Conservation (phyloP, 106 monocot genomes). For the Allium fistulosum region DNA sequence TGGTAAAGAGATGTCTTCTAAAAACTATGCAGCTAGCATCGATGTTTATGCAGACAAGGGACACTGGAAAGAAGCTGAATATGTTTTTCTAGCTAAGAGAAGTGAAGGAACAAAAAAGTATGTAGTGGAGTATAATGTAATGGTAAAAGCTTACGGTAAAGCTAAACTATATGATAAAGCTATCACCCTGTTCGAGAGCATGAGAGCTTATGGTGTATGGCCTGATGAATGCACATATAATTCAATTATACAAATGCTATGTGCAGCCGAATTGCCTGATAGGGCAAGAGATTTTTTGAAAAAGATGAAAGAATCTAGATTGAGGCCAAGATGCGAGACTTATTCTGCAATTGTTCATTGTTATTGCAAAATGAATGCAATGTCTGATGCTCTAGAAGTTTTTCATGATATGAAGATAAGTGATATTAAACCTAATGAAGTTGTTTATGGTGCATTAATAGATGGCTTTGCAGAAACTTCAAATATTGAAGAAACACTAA, state of each 20-base stretch:
- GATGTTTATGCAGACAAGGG: constrained; percentile 80
- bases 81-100: constrained; percentile 35
- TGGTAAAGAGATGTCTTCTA: constrained; percentile 39
- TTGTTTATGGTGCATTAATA: constrained; percentile 63
- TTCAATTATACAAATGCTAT: constrained; percentile 77
- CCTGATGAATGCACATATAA: constrained; percentile 87
- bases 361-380: constrained; percentile 18
- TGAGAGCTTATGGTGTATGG: constrained; percentile 48
- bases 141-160: constrained; percentile 83
- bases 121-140: constrained; percentile 66
- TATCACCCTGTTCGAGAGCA: constrained; percentile 48
- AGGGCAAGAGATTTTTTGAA: constrained; percentile 40
- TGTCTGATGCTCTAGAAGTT: constrained; percentile 37
- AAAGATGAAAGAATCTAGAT: constrained; percentile 45
- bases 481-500: constrained; percentile 34
- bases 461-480: constrained; percentile 61
- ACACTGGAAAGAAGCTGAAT: constrained; percentile 70
- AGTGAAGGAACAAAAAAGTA: constrained; percentile 24
- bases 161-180: constrained; percentile 68
- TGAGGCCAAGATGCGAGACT: constrained; percentile 59
- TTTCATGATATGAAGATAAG: constrained; percentile 43
- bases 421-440: constrained; percentile 57
- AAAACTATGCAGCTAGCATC: constrained; percentile 61
- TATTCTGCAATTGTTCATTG: constrained; percentile 54
- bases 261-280: constrained; percentile 37